A percentile compares a stretch with the other conserved stretches of the same genome.
Conservation (phyloP, 2,329 filamentous ascomycete species). For the Pyricularia grisea region DNA sequence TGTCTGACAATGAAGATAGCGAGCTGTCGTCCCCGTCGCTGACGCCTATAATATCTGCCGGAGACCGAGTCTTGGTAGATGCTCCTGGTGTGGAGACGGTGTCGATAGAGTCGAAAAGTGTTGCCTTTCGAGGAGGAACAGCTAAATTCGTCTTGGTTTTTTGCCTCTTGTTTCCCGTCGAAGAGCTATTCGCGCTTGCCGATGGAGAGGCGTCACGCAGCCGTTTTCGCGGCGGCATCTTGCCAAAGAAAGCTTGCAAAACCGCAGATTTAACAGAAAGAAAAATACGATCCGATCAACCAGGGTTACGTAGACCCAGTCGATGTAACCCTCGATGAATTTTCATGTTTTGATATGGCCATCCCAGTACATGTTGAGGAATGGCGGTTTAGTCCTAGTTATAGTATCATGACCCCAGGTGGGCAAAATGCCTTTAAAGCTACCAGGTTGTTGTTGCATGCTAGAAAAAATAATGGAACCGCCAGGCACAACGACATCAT, state of each 20-base stretch:
- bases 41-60: conserved; percentile 26
- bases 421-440: not conserved
- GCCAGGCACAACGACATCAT: not conserved
- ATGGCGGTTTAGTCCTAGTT: not conserved
- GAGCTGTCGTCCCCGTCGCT: conserved; percentile 38
- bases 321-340: not conserved
- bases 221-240: conserved; percentile 64
- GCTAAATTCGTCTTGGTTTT: conserved; percentile 12
- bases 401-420: not conserved
- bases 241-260: conserved; percentile 6
- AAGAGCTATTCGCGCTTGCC: conserved; percentile 19
- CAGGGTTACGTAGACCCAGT: not conserved
- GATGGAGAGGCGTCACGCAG: conserved; percentile 37
- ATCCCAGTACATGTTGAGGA: not conserved
- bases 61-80: conserved; percentile 28
- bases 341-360: not conserved
- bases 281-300: not conserved
- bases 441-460: not conserved
- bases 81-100: conserved; percentile 33
- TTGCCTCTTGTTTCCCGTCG: conserved; percentile 16
- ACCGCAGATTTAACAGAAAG: not conserved
- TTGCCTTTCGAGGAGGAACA: conserved; percentile 38
- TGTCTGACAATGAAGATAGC: conserved; percentile 33
- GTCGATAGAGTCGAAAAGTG: conserved; percentile 53
- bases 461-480: not conserved